Evolutionary conservation across 306 rosid species (phyloP), one percentile per base, ranked within the genome.

Genomic region (Vigna hirtella): DNA sequence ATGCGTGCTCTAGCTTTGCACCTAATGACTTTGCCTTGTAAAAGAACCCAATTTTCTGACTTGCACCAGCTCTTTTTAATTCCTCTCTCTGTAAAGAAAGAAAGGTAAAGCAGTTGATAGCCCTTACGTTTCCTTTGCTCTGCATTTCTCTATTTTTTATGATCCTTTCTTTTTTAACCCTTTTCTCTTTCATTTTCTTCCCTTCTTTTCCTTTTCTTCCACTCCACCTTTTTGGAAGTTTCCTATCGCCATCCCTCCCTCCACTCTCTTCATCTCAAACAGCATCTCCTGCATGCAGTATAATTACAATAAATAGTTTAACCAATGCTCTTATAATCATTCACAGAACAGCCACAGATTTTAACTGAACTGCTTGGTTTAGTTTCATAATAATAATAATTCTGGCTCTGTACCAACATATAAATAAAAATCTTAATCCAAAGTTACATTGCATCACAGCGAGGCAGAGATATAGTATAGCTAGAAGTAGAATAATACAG

Each of bases 171-270:
- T 86, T 80, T 89, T 85, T 87, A 79, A 78, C 85, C 80, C 84
- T 77, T 74, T 81, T 82, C 70, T 58, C 79, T 79, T 79, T 82
- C 76, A 24, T 81, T 83, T 79, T 74, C 63, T 76, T 55, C 49
- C 40, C 30, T 59, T 61, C 81, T 63, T 74, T 83, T 78, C 77
- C 76, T 62, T 80, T 74, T 77, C 75, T 72, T 20, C 34, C 47
- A 70, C 45, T 77, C 58, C 12, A 18, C 69, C 90, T 90, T 89
- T 90, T 91, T 86, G 94, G 96, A 91, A 90, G 91, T 86, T 89
- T 94, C 93, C 89, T 85, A 72, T 84, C 86, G 85, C 85, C 90
- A 77, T 26, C 28, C 3, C 28, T 76, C 80, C 81, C 74, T 30
- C 24, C 14, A 48, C 53, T 67, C 57, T 76, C 48, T 70, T 22